Evolutionary conservation across 2,329 filamentous ascomycete genomes (phyloP).

Genomic region (Talaromyces albobiverticillius): DNA sequence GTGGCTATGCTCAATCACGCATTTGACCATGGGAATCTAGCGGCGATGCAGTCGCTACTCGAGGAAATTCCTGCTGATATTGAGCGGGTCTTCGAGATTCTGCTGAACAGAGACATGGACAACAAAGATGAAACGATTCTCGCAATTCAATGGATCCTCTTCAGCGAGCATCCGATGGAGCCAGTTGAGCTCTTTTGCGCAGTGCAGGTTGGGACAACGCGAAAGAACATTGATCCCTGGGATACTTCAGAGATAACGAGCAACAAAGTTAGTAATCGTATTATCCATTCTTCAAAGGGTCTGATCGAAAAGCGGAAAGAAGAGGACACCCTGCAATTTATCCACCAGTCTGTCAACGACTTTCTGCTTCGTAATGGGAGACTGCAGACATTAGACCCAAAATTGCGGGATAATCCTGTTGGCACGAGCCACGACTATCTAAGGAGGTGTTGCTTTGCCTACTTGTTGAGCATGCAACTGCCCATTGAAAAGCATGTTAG

Average conservation of each 20-base stretch:
- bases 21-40: slow-evolving; percentile 23
- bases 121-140: slow-evolving; percentile 3
- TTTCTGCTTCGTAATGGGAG: slow-evolving; percentile 3
- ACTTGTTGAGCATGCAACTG: neutral
- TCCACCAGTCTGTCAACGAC: slow-evolving; percentile 2
- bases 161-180: neutral
- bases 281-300: slow-evolving; percentile 1
- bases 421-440: slow-evolving; percentile 1
- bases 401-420: neutral
- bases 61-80: slow-evolving; percentile 27
- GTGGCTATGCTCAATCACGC: slow-evolving; percentile 39
- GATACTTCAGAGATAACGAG: neutral
- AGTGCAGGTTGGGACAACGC: slow-evolving; percentile 18
- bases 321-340: neutral
- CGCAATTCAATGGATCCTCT: slow-evolving; percentile 10
- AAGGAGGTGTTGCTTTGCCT: neutral
- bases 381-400: neutral
- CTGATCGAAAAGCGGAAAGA: neutral
- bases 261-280: neutral
- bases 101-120: slow-evolving; percentile 1
- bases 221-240: neutral
- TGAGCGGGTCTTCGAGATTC: slow-evolving; percentile 9
- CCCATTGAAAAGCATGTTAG: neutral
- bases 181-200: slow-evolving; percentile 3
- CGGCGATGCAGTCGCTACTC: slow-evolving; percentile 26